These are phyloP conservation scores for Echria macrotheca DNA, from an alignment of 495 filamentous ascomycete species.

Conservation along the genomic window DNA sequence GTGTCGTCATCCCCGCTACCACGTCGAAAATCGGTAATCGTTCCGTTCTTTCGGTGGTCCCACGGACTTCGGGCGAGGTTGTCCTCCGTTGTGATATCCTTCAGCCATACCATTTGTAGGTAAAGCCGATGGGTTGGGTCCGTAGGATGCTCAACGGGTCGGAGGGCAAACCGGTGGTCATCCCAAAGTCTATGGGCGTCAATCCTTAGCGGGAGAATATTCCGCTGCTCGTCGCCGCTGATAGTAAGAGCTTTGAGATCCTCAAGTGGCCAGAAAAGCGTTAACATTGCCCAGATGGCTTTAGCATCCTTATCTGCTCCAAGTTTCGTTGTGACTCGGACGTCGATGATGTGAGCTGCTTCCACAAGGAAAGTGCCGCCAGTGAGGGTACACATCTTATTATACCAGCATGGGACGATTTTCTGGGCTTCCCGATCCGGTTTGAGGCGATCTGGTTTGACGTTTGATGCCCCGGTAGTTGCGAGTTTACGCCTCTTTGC, in stretches of 20 bases:
- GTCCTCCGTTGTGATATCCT: background rate
- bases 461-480: background rate
- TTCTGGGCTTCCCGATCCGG: conserved; percentile 8
- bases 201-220: conserved; percentile 5
- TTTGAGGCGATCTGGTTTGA: conserved; percentile 3
- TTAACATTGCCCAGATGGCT: conserved; percentile 3
- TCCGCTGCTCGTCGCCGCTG: conserved; percentile 2
- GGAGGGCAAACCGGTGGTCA: conserved; percentile 5
- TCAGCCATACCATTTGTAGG: conserved; percentile 5
- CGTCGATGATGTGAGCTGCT: conserved; percentile 5
- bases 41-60: conserved; percentile 6
- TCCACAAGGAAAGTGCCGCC: conserved; percentile 2
- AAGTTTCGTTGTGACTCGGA: conserved; percentile 6
- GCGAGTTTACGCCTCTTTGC: conserved; percentile 8
- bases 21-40: conserved; percentile 8
- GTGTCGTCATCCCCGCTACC: background rate
- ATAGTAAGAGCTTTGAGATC: background rate
- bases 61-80: conserved; percentile 3
- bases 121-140: conserved; percentile 4
- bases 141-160: conserved; percentile 3
- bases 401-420: conserved; percentile 8
- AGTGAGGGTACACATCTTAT: conserved; percentile 8
- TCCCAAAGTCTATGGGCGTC: conserved; percentile 8
- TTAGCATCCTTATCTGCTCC: background rate
- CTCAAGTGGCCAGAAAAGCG: conserved; percentile 4